Base-by-base conservation (phyloP, 257 asterid genomes). In the Lavandula angustifolia region DNA sequence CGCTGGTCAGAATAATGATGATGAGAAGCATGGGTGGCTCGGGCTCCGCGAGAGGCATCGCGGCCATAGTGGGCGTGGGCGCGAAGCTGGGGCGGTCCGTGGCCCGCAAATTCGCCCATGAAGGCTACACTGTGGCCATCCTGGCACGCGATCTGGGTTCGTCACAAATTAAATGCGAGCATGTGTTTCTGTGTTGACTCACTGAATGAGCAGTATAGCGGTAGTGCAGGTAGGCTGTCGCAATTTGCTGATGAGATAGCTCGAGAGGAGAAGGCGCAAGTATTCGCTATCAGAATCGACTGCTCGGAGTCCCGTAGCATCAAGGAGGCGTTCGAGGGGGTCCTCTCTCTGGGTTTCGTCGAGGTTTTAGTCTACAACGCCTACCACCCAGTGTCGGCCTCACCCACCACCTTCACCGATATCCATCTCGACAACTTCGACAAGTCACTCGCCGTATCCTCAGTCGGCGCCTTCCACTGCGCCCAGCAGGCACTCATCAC, bases 111-210 rank as follows among this genome's bases (percentile, higher is more conserved):
- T 87, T 91, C 77, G 92, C 96, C 5, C 96, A 82, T 47, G 95
- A 91, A 74, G 97, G 97, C 66, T 85, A 84, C 80, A 91, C 87
- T 60, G 89, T 91, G 50, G 97, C 97, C 70, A 91, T 91, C 66
- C 95, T 91, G 59, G 80, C 92, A 44, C 88, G 95, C 11, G 96
- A 91, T 73, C 76, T 87, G 38, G 91, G 96, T 60, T 37, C 68
- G 84, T 73, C 7, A 22, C 27, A 22, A 22, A 22, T 22, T 22
- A 22, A 22, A 22, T 22, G 27, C 2, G 27, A 22, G 27, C 2
- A 22, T 22, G 27, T 22, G 27, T 22, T 22, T 22, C 27, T 22
- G 27, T 22, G 27, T 22, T 22, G 27, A 22, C 27, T 22, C 27
- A 22, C 1, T 22, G 27, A 22, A 22, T 22, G 27, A 22, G 27